Percentiles rank a stretch among this genome's conserved stretches.
Conservation (phyloP, 306 rosid genomes). For the Prunus salicina region DNA sequence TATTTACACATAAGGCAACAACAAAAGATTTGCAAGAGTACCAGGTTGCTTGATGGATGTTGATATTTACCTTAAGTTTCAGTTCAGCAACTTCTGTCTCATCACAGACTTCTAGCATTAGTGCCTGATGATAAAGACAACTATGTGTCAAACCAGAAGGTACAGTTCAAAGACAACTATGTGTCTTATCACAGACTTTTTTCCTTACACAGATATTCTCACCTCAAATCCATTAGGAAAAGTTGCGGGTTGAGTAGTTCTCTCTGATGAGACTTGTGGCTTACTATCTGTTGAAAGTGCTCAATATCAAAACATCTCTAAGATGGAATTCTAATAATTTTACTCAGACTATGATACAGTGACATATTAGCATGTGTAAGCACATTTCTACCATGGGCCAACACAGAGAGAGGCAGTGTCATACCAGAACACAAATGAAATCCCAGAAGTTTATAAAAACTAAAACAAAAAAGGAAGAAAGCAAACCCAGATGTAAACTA, state of each 20-base stretch:
- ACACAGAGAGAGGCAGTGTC: not conserved
- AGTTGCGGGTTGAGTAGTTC: constrained; percentile 45
- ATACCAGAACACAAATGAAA: not conserved
- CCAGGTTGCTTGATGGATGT: constrained; percentile 11
- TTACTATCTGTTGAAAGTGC: constrained; percentile 45
- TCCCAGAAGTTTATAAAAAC: not conserved
- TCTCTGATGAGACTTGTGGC: constrained; percentile 43
- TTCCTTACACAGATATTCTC: constrained; percentile 21
- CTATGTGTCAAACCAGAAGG: constrained; percentile 23
- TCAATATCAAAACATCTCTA: constrained; percentile 19
- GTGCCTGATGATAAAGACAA: constrained; percentile 57
- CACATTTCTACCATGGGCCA: not conserved
- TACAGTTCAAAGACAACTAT: constrained; percentile 5
- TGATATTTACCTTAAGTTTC: constrained; percentile 79
- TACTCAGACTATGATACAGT: not conserved
- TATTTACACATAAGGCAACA: constrained; percentile 11
- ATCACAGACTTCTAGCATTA: constrained; percentile 95
- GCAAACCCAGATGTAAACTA: not conserved
- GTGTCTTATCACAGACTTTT: not conserved
- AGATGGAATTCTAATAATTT: constrained; percentile 3
- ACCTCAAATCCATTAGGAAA: constrained; percentile 97
- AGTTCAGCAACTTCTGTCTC: constrained; percentile 97
- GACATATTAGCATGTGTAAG: not conserved
- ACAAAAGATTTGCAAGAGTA: not conserved
- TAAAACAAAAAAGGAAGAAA: not conserved